Base-by-base conservation (phyloP, 2,329 filamentous ascomycete genomes). In the Zymoseptoria pseudotritici region DNA sequence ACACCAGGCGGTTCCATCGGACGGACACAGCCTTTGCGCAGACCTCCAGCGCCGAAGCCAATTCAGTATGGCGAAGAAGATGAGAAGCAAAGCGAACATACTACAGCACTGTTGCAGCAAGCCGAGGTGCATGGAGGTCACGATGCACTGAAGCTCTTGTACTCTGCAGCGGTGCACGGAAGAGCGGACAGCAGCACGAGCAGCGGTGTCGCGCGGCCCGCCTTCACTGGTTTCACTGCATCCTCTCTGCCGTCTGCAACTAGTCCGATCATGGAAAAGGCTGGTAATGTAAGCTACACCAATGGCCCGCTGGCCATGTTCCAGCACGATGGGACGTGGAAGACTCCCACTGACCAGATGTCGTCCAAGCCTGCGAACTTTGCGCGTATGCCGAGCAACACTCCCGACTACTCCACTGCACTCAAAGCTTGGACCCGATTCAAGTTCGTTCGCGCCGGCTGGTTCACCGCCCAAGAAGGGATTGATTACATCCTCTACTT, bases 401-500 rank as follows among this genome's bases (percentile, higher is more conserved):
- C 64, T 13, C 67, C 69, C 11, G 71, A 72, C 20, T 75, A 75
- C 66, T 77, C 82, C 50, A 84, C 89, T 60, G 92, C 92, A 0
- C 77, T 96, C 61, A 86, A 85, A 69, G 88, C 91, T n/a, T 99
- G 94, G 94, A 86, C 87, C 1, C 82, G 91, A 64, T 92, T 97
- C 73, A 87, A 92, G 51, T 97, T 97, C 72, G 93, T 97, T n/a
- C 86, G 91, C 57, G 91, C 91, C 8, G 94, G 94, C 9, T 97
- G 93, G 93, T 94, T 99, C 73, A 96, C 91, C 0, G 89, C 93
- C 0, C 86, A 89, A 65, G 94, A 99, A 75, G 93, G 91, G 21
- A 92, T 97, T 73, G 86, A 88, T 51, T 97, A 97, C 71, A 90
- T 99, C 64, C 87, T 92, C 72, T 97, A 97, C 76, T 97, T 97